Conservation (phyloP, 352 stramenopile genomes). For the Plasmopara muralis region DNA sequence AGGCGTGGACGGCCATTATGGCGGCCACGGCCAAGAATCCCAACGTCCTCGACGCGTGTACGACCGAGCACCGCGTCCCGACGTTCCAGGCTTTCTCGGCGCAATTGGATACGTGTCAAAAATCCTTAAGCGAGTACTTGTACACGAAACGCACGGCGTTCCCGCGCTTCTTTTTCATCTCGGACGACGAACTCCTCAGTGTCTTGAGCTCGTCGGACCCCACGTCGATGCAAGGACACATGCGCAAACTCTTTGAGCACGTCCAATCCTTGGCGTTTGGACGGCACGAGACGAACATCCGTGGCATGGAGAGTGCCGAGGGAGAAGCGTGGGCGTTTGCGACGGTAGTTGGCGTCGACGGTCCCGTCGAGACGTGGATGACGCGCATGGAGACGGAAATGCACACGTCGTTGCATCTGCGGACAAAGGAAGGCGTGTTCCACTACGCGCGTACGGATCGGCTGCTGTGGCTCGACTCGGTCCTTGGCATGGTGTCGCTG, state of each 20-base stretch:
- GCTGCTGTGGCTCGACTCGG: conserved; percentile 82
- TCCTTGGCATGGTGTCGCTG: conserved; percentile 89
- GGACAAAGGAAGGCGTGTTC: conserved; percentile 92
- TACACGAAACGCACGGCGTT: conserved; percentile 90
- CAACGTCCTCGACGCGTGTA: conserved; percentile 87
- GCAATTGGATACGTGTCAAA: conserved; percentile 87
- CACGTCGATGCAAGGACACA: conserved; percentile 90
- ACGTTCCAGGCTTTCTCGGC: conserved; percentile 84
- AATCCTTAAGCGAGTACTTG: conserved; percentile 86
- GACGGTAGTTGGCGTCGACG: conserved; percentile 76
- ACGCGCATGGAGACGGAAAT: conserved; percentile 89
- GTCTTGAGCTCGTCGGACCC: conserved; percentile 89
- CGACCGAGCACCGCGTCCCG: conserved; percentile 83
- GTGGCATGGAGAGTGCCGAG: conserved; percentile 89
- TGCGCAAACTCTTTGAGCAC: conserved; percentile 95
- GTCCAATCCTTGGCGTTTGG: conserved; percentile 89
- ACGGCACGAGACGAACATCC: conserved; percentile 83
- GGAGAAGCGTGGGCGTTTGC: conserved; percentile 86
- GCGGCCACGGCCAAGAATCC: conserved; percentile 87
- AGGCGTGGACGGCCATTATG: conserved; percentile 92
- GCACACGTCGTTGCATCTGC: conserved; percentile 74
- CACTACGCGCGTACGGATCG: conserved; percentile 85
- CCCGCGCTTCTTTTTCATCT: conserved; percentile 93
- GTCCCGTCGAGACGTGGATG: conserved; percentile 92
- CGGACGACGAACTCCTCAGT: conserved; percentile 88